Conservation (phyloP, 352 stramenopile genomes). For the Globisporangium spinosum region DNA sequence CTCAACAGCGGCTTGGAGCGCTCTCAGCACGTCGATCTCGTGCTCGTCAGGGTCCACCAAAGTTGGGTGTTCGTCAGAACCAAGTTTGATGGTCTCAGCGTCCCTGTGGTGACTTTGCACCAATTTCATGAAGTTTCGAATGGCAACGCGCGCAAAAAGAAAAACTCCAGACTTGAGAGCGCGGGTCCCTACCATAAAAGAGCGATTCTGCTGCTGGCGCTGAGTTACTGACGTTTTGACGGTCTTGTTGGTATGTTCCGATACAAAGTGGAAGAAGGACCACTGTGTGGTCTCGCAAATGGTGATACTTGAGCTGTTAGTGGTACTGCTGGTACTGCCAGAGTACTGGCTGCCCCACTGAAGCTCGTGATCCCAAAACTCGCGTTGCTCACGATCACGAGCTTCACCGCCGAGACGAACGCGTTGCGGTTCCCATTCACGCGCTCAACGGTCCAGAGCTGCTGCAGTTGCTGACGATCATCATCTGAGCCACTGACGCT, state of each 20-base stretch:
- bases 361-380: constrained; percentile 29
- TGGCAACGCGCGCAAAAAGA: constrained; percentile 16
- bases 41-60: neutral
- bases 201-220: constrained; percentile 19
- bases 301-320: neutral
- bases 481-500: neutral
- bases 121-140: constrained; percentile 21
- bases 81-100: neutral
- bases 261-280: constrained; percentile 48
- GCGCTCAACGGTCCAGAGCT: constrained; percentile 25
- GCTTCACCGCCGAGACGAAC: constrained; percentile 49
- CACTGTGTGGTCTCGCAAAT: constrained; percentile 19
- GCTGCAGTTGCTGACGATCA: neutral
- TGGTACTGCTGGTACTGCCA: neutral
- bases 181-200: constrained; percentile 27
- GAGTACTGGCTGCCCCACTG: neutral
- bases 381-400: constrained; percentile 31
- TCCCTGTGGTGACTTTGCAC: neutral
- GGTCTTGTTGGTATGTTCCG: neutral
- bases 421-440: constrained; percentile 26
- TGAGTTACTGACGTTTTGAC: neutral
- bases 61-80: neutral
- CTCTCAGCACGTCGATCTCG: constrained; percentile 27
- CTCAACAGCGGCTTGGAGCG: constrained; percentile 28
- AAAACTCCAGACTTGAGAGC: constrained; percentile 28